phyloP scores from a whole-genome alignment of 2,329 filamentous ascomycete species.

The Zalaria sp. region DNA sequence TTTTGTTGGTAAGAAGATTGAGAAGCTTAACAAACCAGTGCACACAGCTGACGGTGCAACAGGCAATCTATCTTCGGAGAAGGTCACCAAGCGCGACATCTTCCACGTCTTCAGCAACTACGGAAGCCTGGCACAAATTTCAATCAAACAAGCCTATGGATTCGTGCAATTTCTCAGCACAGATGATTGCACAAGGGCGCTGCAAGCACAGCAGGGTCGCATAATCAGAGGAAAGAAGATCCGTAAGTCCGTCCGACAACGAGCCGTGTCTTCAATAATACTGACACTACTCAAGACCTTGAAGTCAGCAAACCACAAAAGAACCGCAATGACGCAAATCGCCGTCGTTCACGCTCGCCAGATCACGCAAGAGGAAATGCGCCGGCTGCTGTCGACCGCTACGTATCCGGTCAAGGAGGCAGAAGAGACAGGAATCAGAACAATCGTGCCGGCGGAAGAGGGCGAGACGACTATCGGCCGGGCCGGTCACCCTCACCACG shows the following conservation, averaged over 20 bases:
- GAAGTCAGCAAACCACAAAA: conserved; percentile 80
- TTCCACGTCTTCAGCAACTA: conserved; percentile 82
- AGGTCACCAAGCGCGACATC: conserved; percentile 84
- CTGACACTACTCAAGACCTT: conserved; percentile 42
- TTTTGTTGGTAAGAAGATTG: conserved; percentile 55
- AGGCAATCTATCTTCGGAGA: conserved; percentile 87
- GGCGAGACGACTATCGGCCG: conserved; percentile 45
- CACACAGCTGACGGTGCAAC: conserved; percentile 5
- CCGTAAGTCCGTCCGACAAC: conserved; percentile 45
- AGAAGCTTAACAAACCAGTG: background rate
- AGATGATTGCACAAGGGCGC: conserved; percentile 58
- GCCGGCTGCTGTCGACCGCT: conserved; percentile 30
- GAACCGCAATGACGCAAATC: conserved; percentile 15
- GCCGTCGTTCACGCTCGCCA: conserved; percentile 48
- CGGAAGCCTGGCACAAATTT: conserved; percentile 83
- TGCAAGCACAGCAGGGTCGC: conserved; percentile 65
- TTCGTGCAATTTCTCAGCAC: conserved; percentile 86
- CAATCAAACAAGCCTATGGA: conserved; percentile 90
- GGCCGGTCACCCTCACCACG: conserved; percentile 32
- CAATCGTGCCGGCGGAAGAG: conserved; percentile 28
- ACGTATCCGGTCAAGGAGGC: conserved; percentile 14
- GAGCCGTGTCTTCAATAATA: conserved; percentile 5
- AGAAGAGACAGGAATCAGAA: conserved; percentile 27
- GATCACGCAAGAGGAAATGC: conserved; percentile 38
- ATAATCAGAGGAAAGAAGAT: conserved; percentile 83